phyloP scores from a whole-genome alignment of 257 asterid genomes.

The Solanum lycopersicoides region DNA sequence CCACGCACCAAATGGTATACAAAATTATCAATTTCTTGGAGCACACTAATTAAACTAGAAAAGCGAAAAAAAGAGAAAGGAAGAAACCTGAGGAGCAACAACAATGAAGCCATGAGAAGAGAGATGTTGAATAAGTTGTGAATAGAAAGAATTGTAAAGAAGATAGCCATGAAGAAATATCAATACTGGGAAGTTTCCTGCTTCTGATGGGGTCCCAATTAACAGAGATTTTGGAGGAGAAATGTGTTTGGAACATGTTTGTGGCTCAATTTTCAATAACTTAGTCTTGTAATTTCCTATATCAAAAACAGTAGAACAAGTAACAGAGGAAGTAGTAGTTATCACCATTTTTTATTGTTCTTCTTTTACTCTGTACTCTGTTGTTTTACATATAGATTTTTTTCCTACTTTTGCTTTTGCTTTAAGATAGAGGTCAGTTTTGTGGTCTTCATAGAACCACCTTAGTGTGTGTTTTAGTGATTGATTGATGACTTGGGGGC shows the following conservation, averaged over 20 bases:
- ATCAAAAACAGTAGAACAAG: constrained; percentile 28
- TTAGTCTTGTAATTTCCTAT: constrained; percentile 27
- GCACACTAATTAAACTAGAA: not conserved
- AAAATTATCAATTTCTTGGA: not conserved
- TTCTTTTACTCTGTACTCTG: not conserved
- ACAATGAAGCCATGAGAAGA: constrained; percentile 84
- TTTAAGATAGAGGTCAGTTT: not conserved
- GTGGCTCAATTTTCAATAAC: constrained; percentile 23
- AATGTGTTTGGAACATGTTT: not conserved
- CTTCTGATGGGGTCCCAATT: constrained; percentile 42
- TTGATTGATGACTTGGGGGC: not conserved
- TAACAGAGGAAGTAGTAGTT: constrained; percentile 13
- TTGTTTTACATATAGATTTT: not conserved
- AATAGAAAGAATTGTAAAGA: constrained; percentile 72
- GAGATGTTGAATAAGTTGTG: constrained; percentile 66
- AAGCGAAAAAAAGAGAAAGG: too few species aligned
- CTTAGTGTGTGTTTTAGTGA: not conserved
- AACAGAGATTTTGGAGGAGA: constrained; percentile 60
- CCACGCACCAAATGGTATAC: too few species aligned
- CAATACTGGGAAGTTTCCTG: constrained; percentile 56
- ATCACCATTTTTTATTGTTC: not conserved
- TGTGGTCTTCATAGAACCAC: not conserved
- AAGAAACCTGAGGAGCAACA: constrained; percentile 74
- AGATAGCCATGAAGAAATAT: constrained; percentile 80
- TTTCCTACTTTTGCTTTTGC: not conserved